These are phyloP conservation scores for Salix brachista DNA, from an alignment of 345 rosid genomes.

Conservation along the genomic window DNA sequence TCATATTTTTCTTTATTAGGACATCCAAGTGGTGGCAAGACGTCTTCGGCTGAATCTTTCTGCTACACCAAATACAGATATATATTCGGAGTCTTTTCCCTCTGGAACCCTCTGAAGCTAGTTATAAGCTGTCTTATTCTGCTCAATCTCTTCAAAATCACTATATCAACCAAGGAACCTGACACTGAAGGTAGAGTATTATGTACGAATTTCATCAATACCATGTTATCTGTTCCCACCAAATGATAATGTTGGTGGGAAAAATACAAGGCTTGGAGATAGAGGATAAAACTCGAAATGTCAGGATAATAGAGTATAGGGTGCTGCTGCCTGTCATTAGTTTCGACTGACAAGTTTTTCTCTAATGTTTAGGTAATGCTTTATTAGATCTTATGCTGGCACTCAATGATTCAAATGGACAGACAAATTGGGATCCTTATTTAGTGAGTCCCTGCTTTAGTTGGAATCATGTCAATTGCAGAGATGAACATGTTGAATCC, in stretches of 20 bases:
- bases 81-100: constrained; percentile 22
- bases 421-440: constrained; percentile 54
- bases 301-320: not conserved
- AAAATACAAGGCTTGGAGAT: too few relatives aligned
- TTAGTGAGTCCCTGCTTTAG: constrained; percentile 84
- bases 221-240: not conserved
- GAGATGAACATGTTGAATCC: constrained; percentile 58
- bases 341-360: not conserved
- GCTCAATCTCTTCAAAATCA: constrained; percentile 32
- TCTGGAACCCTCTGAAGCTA: constrained; percentile 25
- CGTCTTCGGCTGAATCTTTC: constrained; percentile 6
- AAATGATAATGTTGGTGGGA: not conserved
- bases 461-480: constrained; percentile 79
- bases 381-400: constrained; percentile 46
- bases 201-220: not conserved
- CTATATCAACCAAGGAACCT: constrained; percentile 46
- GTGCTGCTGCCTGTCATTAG: not conserved
- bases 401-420: constrained; percentile 53
- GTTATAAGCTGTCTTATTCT: constrained; percentile 35
- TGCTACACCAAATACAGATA: constrained; percentile 13
- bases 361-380: constrained; percentile 58
- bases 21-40: constrained; percentile 25
- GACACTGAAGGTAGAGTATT: constrained; percentile 60
- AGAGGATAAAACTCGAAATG: too few relatives aligned
- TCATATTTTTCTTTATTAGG: constrained; percentile 14